Evolutionary conservation across 352 stramenopile genomes (phyloP).

Genomic region (Paralagenidium karlingii): DNA sequence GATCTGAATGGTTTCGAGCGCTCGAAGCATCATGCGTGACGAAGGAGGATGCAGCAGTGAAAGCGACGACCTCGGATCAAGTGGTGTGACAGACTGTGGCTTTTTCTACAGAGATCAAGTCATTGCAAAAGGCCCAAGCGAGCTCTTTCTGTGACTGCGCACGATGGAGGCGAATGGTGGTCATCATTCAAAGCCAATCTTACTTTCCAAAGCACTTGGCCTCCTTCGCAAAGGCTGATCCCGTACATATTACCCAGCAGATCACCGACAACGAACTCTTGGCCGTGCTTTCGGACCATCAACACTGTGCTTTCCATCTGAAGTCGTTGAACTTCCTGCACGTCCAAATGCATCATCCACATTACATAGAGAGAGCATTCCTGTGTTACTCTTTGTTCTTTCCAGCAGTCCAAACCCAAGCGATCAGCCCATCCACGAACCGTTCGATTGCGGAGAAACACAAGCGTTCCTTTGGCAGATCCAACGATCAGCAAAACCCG

Average conservation of each 20-base stretch:
- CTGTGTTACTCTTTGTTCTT: neutral
- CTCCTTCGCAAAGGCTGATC: constrained; percentile 33
- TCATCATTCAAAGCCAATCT: neutral
- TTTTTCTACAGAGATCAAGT: too few relatives aligned
- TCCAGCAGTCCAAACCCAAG: too few relatives aligned
- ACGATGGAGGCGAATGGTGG: neutral
- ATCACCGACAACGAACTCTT: constrained; percentile 33
- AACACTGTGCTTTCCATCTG: constrained; percentile 31
- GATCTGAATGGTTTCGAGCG: constrained; percentile 13
- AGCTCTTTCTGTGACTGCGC: neutral
- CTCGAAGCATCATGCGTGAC: neutral
- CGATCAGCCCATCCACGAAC: too few relatives aligned
- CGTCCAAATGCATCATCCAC: neutral
- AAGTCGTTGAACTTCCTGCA: constrained; percentile 30
- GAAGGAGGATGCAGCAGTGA: neutral
- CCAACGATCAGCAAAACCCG: constrained; percentile 23
- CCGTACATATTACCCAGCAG: constrained; percentile 27
- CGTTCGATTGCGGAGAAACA: constrained; percentile 30
- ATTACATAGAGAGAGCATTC: neutral
- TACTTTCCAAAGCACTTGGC: constrained; percentile 44
- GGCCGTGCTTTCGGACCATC: constrained; percentile 14
- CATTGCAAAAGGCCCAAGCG: neutral
- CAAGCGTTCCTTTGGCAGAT: constrained; percentile 22
- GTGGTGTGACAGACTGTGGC: neutral
- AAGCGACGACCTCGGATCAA: neutral